Evolutionary conservation across 257 asterid genomes (phyloP).

Genomic region (Nicotiana obtusifolia): DNA sequence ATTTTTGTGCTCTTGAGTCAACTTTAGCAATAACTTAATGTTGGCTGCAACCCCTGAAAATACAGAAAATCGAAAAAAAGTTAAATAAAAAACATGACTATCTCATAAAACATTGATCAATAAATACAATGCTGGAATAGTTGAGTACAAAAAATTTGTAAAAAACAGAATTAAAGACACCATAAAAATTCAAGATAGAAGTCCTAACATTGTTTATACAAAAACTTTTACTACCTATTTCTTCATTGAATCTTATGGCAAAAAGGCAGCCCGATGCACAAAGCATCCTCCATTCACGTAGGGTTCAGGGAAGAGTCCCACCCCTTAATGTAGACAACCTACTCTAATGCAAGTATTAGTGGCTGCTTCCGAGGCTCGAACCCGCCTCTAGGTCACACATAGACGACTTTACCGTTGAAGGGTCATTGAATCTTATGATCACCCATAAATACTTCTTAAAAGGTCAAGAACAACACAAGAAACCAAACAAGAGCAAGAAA

Average conservation of each 20-base stretch:
- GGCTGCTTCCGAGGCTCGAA: no score
- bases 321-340: no score
- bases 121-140: neutral
- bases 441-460: neutral
- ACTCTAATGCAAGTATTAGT: no score
- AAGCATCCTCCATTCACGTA: no score
- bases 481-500: neutral
- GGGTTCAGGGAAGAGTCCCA: no score
- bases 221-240: no score
- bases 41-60: slow-evolving; percentile 67
- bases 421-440: neutral
- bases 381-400: no score
- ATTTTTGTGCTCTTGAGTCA: slow-evolving; percentile 69
- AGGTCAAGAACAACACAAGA: neutral
- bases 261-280: no score
- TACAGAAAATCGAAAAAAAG: neutral
- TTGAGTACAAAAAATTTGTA: neutral
- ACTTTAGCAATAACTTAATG: slow-evolving; percentile 53
- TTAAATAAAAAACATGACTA: neutral
- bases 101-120: neutral
- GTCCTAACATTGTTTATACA: no score
- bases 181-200: neutral
- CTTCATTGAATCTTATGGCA: neutral
- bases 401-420: no score
- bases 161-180: no score